Conservation (phyloP, 345 rosid species). For the Isatis tinctoria region DNA sequence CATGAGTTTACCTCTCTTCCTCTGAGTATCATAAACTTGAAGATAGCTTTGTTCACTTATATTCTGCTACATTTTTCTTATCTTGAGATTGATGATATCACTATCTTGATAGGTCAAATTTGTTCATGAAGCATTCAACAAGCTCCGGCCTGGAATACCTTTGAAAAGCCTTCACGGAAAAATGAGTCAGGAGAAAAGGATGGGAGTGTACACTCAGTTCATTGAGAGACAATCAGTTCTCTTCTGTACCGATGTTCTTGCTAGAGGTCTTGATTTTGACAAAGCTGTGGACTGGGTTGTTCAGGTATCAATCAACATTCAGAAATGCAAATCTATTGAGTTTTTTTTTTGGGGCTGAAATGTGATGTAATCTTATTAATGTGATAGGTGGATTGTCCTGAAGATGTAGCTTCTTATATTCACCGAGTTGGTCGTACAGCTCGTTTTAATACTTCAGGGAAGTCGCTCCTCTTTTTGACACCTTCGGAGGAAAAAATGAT, state of each 20-base stretch:
- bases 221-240: slow-evolving; percentile 79
- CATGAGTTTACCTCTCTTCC: neutral
- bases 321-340: slow-evolving; percentile 13
- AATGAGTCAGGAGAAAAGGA: slow-evolving; percentile 86
- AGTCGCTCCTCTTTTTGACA: slow-evolving; percentile 70
- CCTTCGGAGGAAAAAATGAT: slow-evolving; percentile 96
- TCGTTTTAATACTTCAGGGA: slow-evolving; percentile 69
- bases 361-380: slow-evolving; percentile 10
- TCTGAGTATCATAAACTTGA: neutral
- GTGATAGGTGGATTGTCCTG: slow-evolving; percentile 86
- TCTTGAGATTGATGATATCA: slow-evolving; percentile 2
- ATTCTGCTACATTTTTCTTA: neutral
- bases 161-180: slow-evolving; percentile 93
- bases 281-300: slow-evolving; percentile 96
- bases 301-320: slow-evolving; percentile 50
- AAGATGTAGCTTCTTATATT: slow-evolving; percentile 85
- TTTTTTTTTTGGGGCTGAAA: neutral
- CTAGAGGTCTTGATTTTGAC: slow-evolving; percentile 95
- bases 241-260: slow-evolving; percentile 87
- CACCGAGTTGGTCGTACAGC: slow-evolving; percentile 99
- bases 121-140: slow-evolving; percentile 92
- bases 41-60: neutral
- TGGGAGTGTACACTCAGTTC: slow-evolving; percentile 81
- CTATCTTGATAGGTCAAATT: slow-evolving; percentile 62
- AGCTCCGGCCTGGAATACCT: slow-evolving; percentile 91